Percentiles rank a stretch among this genome's conserved stretches.
Conservation (phyloP, 305 asterid species). For the Solanum hybrid region DNA sequence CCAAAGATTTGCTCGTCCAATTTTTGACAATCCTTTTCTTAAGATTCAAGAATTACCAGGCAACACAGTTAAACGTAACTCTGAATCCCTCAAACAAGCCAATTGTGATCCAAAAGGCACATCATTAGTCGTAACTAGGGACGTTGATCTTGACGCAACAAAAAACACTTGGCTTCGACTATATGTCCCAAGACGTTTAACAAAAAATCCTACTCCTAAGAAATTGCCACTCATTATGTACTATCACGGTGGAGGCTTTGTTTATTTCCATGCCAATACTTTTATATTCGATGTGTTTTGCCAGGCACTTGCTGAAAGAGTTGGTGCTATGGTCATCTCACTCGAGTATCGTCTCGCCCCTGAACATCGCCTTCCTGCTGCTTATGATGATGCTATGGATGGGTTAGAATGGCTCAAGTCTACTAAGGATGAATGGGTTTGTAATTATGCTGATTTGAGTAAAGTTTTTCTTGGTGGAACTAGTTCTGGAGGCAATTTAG, state of each 20-base stretch:
- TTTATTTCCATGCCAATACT: slow-evolving; percentile 28
- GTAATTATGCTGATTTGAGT: slow-evolving; percentile 24
- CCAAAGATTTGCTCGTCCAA: slow-evolving; percentile 27
- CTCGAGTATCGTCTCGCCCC: slow-evolving; percentile 52
- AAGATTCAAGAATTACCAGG: slow-evolving; percentile 25
- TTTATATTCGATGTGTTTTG: slow-evolving; percentile 25
- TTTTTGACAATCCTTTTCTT: slow-evolving; percentile 37
- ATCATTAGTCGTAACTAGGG: slow-evolving; percentile 32
- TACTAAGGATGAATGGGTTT: slow-evolving; percentile 38
- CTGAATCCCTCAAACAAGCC: slow-evolving; percentile 21
- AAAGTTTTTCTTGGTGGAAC: slow-evolving; percentile 32
- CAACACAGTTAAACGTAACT: slow-evolving; percentile 22
- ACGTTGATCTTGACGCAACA: slow-evolving; percentile 25
- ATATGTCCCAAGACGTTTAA: slow-evolving; percentile 17
- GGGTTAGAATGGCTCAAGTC: slow-evolving; percentile 28
- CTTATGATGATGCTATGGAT: slow-evolving; percentile 51
- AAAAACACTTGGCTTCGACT: slow-evolving; percentile 35
- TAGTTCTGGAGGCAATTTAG: slow-evolving; percentile 53
- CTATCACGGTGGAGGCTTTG: slow-evolving; percentile 58
- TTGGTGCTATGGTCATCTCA: slow-evolving; percentile 32
- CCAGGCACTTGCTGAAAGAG: slow-evolving; percentile 22
- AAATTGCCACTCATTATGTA: slow-evolving; percentile 44
- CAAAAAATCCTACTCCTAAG: neutral
- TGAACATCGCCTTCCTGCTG: slow-evolving; percentile 58
- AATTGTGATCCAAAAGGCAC: slow-evolving; percentile 19